Percentiles rank a stretch among this genome's conserved stretches.
phyloP scores from a whole-genome alignment of 2,329 filamentous ascomycete species.

The Lachnellula suecica region DNA sequence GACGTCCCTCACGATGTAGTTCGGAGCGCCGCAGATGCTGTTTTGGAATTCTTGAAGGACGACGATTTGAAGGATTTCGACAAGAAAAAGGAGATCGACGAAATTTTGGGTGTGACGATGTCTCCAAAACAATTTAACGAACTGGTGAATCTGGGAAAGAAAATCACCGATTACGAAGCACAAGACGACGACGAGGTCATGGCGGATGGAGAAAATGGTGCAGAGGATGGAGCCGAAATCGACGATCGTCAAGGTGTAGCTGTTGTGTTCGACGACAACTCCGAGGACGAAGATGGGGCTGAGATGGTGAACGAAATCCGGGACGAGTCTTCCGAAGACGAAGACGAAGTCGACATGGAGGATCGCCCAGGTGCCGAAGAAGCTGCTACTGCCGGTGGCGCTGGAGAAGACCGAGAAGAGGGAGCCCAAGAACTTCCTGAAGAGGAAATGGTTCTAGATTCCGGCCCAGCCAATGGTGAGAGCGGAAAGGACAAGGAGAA shows the following conservation, averaged over 20 bases:
- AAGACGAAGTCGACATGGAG: constrained; percentile 69
- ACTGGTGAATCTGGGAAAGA: constrained; percentile 93
- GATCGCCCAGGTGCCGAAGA: constrained; percentile 54
- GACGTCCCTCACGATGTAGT: constrained; percentile 92
- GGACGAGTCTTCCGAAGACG: constrained; percentile 82
- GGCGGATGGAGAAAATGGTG: constrained; percentile 65
- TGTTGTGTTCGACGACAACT: constrained; percentile 91
- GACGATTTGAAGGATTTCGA: constrained; percentile 96
- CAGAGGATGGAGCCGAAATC: constrained; percentile 72
- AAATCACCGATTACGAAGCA: constrained; percentile 97
- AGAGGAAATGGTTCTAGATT: constrained; percentile 81
- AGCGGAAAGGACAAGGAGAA: constrained; percentile 51
- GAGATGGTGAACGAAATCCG: constrained; percentile 81
- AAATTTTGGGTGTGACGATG: constrained; percentile 81
- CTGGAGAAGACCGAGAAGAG: constrained; percentile 45
- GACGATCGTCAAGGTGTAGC: constrained; percentile 96
- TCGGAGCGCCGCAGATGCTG: constrained; percentile 88
- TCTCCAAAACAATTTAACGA: constrained; percentile 94
- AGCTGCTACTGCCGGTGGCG: constrained; percentile 49
- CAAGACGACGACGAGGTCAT: constrained; percentile 94
- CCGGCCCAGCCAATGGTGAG: constrained; percentile 49
- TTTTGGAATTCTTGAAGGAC: constrained; percentile 89
- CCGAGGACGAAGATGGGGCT: constrained; percentile 79
- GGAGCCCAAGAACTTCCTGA: constrained; percentile 52
- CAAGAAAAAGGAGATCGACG: constrained; percentile 97